Evolutionary conservation across 495 filamentous ascomycete genomes (phyloP).

Genomic region (Neurospora sp.): DNA sequence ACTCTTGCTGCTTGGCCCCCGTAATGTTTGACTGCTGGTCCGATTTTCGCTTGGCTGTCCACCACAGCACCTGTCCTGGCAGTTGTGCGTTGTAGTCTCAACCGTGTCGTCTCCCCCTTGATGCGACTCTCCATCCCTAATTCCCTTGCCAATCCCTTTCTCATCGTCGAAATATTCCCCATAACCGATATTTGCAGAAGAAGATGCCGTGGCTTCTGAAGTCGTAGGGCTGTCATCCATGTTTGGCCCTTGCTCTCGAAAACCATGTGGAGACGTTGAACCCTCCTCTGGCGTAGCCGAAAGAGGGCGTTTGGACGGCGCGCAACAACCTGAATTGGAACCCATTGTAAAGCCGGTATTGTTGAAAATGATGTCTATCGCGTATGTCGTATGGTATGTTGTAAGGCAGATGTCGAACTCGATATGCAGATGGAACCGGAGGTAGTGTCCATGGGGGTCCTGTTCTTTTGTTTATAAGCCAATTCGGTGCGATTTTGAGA

Average conservation of each 20-base stretch:
- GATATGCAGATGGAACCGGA: not conserved
- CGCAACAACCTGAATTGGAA: slow-evolving; percentile 14
- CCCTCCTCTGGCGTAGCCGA: not conserved
- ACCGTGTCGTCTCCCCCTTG: not conserved
- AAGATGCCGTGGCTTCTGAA: not conserved
- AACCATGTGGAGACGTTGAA: not conserved
- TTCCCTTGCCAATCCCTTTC: not conserved
- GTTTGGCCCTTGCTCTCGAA: not conserved
- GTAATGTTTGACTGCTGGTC: not conserved
- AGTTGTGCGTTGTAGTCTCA: not conserved
- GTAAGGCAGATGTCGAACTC: not conserved
- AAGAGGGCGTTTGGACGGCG: not conserved
- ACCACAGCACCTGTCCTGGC: not conserved
- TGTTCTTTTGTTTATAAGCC: not conserved
- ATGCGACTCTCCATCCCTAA: not conserved
- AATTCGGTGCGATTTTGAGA: not conserved
- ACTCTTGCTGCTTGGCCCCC: not conserved
- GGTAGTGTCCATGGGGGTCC: not conserved
- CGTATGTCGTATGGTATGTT: not conserved
- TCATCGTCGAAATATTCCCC: not conserved
- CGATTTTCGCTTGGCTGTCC: not conserved
- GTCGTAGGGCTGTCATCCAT: not conserved
- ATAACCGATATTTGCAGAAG: not conserved
- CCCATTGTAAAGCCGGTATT: slow-evolving; percentile 5
- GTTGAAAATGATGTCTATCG: not conserved